These are phyloP conservation scores for Plasmodium fragile DNA, from an alignment of 169 alveolate species.

Conservation along the genomic window DNA sequence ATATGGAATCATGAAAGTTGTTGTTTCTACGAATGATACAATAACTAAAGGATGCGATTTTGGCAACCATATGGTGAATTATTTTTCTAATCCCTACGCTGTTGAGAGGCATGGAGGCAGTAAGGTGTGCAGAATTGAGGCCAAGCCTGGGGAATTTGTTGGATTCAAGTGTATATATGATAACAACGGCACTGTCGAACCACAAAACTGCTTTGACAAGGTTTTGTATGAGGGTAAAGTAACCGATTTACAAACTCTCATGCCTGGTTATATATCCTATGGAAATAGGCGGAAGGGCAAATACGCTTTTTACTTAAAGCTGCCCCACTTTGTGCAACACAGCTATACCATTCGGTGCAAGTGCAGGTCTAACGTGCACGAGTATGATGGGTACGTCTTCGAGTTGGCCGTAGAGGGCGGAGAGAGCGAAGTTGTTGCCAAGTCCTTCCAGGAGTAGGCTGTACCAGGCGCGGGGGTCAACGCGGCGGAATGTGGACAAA, in stretches of 20 bases:
- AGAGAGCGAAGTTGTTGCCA: conserved; percentile 22
- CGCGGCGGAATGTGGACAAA: not conserved
- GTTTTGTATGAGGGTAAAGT: not conserved
- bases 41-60: conserved; percentile 37
- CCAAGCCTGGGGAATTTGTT: conserved; percentile 47
- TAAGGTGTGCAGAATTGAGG: conserved; percentile 31
- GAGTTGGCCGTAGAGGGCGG: conserved; percentile 38
- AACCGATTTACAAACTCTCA: conserved; percentile 21
- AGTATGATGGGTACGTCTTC: conserved; percentile 23
- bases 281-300: not conserved
- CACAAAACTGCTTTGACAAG: conserved; percentile 32
- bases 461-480: not conserved
- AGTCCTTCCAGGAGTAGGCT: not conserved
- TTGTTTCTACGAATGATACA: not conserved
- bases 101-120: not conserved
- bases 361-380: conserved; percentile 11
- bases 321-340: conserved; percentile 45
- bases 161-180: conserved; percentile 37
- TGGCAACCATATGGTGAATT: not conserved
- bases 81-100: conserved; percentile 44
- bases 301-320: conserved; percentile 26
- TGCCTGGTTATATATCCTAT: conserved; percentile 57
- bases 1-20: conserved; percentile 57
- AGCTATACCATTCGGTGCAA: conserved; percentile 38
- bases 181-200: not conserved